Evolutionary conservation across 176 grass and related monocot genomes (phyloP), one percentile per base, ranked within the genome.

Genomic region (Themeda triandra): DNA sequence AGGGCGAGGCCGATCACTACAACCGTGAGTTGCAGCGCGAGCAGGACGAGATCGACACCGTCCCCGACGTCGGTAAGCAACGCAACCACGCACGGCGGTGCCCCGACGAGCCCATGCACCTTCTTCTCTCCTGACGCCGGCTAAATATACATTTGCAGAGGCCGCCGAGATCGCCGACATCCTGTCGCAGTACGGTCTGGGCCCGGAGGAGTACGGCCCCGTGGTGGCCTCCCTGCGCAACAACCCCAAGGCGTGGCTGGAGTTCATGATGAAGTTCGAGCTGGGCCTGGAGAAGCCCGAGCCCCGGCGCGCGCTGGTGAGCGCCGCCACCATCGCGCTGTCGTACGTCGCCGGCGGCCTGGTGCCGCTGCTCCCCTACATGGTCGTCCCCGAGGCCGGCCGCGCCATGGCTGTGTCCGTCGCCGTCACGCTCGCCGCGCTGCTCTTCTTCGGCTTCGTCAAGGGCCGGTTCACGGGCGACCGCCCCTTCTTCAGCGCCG

Each of bases 201-300:
- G 89, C 87, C 93, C 96, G 0, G 27, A 40, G 46, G 96, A 98
- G 79, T 98, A 90, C 58, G 70, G 83, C 14, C 93, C 96, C 0
- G 91, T 98, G 8, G 96, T 98, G 18, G 78, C 3, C 75, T 75
- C 93, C 1, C 93, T 98, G 53, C 85, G 93, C 56, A 83, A 81
- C 62, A 98, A 98, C 80, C 93, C 89, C 18, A 89, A 92, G 80
- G 89, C 91, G 35, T 98, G 93, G 96, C 91, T 95, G 29, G 96
- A 98, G 62, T 98, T 98, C 91, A 98, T 98, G 96, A 98, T 98
- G 96, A 98, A 95, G 96, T 98, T 98, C 74, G 96, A 98, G 86
- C 73, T 98, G 6, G 96, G 96, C 18, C 75, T 98, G 51, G 96
- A 98, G 85, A 89, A 83, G 80, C 96, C 96, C 0, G 96, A 98